Evolutionary conservation across 2,329 filamentous ascomycete species (phyloP), one percentile per base, ranked within the genome.

Genomic region (Thielaviopsis populi): DNA sequence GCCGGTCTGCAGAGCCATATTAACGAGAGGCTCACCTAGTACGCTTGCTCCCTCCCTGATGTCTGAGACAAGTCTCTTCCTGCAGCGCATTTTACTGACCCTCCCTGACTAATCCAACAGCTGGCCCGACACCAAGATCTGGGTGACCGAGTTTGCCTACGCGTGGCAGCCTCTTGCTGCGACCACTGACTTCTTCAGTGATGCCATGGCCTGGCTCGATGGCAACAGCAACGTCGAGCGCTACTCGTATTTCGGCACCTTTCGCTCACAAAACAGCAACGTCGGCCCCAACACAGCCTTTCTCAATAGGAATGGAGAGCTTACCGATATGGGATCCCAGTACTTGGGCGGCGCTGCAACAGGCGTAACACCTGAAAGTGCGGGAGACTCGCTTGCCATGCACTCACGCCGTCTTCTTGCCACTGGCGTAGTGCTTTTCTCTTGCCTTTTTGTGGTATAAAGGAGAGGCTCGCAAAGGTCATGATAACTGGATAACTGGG

Each of bases 131-230:
- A 76, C 77, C 41, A 78, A 80, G 2, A 82, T 91, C 66, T 92
- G 88, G 89, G 77, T 92, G 11, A 92, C 89, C 30, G 89, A 94
- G 73, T 91, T 86, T 72, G 88, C 85, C 43, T 79, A 79, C 63
- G 75, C 82, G 64, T 73, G 85, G 67, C 77, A 81, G 69, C 75
- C 79, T 30, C 77, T 89, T 17, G 66, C 71, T 1, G 73, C 77
- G 0, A 85, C 84, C 0, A 81, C 89, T 70, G 68, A 71, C 0
- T 90, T 88, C 71, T 91, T 83, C 75, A 89, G 90, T 69, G 77
- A 77, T 69, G 84, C 81, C 2, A 73, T 80, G 62, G 78, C 82
- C 54, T 89, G 84, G 72, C 81, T 92, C 66, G 88, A 92, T 63
- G 70, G 69, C 56, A 68, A 71, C 33, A 67, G 71, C 46, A 84